Conservation (phyloP, 2,329 filamentous ascomycete species). For the Fusarium nanum region DNA sequence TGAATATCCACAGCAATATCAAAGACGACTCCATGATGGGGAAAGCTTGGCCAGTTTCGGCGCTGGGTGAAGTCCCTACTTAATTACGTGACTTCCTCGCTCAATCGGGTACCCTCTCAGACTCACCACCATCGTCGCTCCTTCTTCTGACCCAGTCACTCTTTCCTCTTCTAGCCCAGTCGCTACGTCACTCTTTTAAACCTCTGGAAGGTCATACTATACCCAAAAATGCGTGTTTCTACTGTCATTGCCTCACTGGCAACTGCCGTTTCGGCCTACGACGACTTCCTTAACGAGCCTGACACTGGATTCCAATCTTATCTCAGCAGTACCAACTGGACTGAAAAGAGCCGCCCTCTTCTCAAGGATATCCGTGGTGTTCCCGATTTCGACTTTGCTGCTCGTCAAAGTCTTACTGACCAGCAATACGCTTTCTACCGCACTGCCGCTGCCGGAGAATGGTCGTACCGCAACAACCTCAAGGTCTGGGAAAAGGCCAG, state of each 20-base stretch:
- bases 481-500: conserved; percentile 60
- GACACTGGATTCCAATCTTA: conserved; percentile 51
- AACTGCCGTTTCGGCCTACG: conserved; percentile 46
- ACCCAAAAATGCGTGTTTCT: conserved; percentile 31
- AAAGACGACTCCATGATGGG: neutral
- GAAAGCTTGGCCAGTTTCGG: neutral
- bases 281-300: conserved; percentile 51
- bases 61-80: neutral
- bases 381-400: conserved; percentile 63
- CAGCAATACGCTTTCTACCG: conserved; percentile 62
- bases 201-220: conserved; percentile 26
- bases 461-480: conserved; percentile 63
- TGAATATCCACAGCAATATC: conserved; percentile 27
- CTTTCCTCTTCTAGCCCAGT: conserved; percentile 4
- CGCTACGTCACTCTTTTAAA: conserved; percentile 23
- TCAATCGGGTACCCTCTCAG: neutral
- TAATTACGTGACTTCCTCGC: neutral
- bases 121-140: neutral
- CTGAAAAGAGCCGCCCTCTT: conserved; percentile 51
- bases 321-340: conserved; percentile 47
- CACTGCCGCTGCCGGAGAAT: conserved; percentile 61
- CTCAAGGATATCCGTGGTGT: conserved; percentile 58
- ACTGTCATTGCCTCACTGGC: conserved; percentile 36
- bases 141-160: neutral
- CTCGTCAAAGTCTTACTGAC: conserved; percentile 56